A percentile compares a stretch with the other conserved stretches of the same genome.
Evolutionary conservation across 805 yeast species (phyloP).

Genomic region (Sugiyamaella mastotermitis): DNA sequence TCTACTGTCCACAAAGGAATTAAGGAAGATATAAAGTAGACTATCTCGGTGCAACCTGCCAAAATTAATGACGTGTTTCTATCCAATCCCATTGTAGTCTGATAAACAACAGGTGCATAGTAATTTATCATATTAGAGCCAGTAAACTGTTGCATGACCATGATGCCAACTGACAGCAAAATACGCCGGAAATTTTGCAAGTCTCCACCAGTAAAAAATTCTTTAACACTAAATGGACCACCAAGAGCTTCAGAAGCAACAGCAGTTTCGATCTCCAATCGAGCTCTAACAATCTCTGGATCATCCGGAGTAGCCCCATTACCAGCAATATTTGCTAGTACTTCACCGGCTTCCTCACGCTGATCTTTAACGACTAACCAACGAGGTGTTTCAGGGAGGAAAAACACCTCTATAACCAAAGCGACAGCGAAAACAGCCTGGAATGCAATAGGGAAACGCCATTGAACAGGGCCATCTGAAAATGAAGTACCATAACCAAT

Average conservation of each 20-base stretch:
- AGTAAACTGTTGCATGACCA: constrained; percentile 57
- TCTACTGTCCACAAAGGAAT: constrained; percentile 37
- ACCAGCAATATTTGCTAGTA: constrained; percentile 21
- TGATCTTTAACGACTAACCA: constrained; percentile 75
- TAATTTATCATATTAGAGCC: constrained; percentile 88
- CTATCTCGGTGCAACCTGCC: constrained; percentile 56
- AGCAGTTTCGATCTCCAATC: constrained; percentile 14
- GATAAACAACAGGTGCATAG: constrained; percentile 79
- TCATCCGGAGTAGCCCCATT: constrained; percentile 40
- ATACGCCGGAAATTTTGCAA: constrained; percentile 57
- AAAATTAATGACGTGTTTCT: neutral
- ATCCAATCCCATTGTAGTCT: constrained; percentile 47
- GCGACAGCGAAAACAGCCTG: constrained; percentile 26
- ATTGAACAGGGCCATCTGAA: constrained; percentile 27
- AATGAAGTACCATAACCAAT: constrained; percentile 56
- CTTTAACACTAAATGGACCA: constrained; percentile 16
- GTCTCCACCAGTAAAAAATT: constrained; percentile 41
- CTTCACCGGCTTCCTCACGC: constrained; percentile 73
- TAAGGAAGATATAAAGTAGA: constrained; percentile 56
- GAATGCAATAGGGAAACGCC: constrained; percentile 16
- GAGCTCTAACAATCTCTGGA: neutral
- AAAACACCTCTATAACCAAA: constrained; percentile 48
- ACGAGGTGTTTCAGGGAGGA: constrained; percentile 77
- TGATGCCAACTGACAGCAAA: constrained; percentile 56
- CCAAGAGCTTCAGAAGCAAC: constrained; percentile 16